Percentiles rank a stretch among this genome's conserved stretches.
Conservation (phyloP, 768 basidiomycete species). For the Suillus sp. region DNA sequence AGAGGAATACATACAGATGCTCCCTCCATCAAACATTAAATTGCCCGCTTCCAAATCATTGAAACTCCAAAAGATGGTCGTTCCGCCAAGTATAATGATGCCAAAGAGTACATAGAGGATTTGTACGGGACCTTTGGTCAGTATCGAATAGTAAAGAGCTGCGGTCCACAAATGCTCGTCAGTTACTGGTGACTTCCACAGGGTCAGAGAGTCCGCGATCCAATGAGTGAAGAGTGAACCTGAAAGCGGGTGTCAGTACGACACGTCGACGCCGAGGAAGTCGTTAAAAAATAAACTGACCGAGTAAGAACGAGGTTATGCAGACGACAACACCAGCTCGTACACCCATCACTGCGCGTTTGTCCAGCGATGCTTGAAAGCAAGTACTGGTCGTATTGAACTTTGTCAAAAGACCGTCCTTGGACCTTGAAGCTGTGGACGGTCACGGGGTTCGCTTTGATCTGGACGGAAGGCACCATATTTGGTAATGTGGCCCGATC, state of each 20-base stretch:
- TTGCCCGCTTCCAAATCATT: slow-evolving; percentile 78
- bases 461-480: not conserved
- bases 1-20: slow-evolving; percentile 65
- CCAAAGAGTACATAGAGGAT: slow-evolving; percentile 59
- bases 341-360: slow-evolving; percentile 57
- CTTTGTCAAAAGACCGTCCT: not conserved
- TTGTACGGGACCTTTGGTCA: slow-evolving; percentile 63
- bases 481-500: not conserved
- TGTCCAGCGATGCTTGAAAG: not conserved
- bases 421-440: not conserved
- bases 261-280: not conserved
- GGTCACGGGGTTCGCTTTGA: slow-evolving; percentile 6
- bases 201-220: slow-evolving; percentile 90
- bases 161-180: slow-evolving; percentile 83
- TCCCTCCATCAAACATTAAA: slow-evolving; percentile 90
- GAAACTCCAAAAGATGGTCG: slow-evolving; percentile 77
- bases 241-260: slow-evolving; percentile 29
- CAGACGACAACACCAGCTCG: slow-evolving; percentile 76
- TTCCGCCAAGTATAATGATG: slow-evolving; percentile 59
- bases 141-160: slow-evolving; percentile 78
- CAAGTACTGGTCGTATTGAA: not conserved
- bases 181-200: slow-evolving; percentile 88
- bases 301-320: slow-evolving; percentile 79
- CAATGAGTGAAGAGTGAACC: slow-evolving; percentile 86
- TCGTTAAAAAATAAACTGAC: slow-evolving; percentile 38